phyloP scores from a whole-genome alignment of 2,329 filamentous ascomycete genomes.

The Neonectria magnoliae region DNA sequence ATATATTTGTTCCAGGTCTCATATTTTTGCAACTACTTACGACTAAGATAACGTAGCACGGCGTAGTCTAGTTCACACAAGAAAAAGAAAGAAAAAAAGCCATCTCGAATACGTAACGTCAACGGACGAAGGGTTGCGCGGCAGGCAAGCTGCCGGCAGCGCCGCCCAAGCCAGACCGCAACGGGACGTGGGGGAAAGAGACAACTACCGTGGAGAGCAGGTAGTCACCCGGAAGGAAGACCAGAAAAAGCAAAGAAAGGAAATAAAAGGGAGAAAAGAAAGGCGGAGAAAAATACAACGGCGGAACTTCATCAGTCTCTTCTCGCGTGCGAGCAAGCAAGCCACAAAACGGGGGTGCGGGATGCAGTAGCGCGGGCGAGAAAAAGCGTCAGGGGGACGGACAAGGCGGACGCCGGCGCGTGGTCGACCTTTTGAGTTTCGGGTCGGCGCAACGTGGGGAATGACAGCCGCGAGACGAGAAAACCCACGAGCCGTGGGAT shows the following conservation, averaged over 20 bases:
- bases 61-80: no score
- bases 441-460: constrained; percentile 10
- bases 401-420: not conserved
- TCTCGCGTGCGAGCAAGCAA: not conserved
- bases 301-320: not conserved
- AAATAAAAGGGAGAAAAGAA: not conserved
- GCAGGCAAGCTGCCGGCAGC: not conserved
- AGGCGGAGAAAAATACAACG: not conserved
- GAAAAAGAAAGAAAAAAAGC: no score
- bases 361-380: constrained; percentile 18
- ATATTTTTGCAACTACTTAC: not conserved
- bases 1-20: not conserved
- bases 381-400: not conserved
- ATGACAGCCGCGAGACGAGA: not conserved
- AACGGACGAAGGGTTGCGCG: not conserved
- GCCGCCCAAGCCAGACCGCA: not conserved
- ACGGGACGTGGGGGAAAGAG: constrained; percentile 33
- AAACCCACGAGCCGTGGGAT: constrained; percentile 8
- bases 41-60: not conserved
- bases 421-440: constrained; percentile 10
- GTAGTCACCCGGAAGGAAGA: not conserved
- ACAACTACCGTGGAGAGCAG: constrained; percentile 26
- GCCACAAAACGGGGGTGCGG: not conserved
- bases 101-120: not conserved
- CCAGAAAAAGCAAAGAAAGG: constrained; percentile 1